Conservation (phyloP, 495 filamentous ascomycete species). For the Chaetomium cochliodes region DNA sequence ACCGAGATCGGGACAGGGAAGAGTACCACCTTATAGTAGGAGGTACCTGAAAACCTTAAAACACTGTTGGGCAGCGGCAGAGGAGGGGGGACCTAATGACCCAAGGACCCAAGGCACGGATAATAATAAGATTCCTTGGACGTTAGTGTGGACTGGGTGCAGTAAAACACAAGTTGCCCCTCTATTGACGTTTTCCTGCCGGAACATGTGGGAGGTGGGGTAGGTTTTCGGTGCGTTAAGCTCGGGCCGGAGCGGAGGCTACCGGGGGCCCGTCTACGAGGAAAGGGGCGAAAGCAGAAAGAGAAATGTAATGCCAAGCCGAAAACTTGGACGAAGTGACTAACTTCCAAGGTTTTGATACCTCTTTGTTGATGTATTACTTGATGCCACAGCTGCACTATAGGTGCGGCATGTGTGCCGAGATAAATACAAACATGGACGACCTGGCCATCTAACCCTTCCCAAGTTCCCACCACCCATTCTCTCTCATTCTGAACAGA, state of each 20-base stretch:
- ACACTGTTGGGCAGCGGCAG: constrained; percentile 11
- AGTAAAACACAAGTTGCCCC: constrained; percentile 19
- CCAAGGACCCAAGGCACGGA: neutral
- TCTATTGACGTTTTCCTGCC: constrained; percentile 22
- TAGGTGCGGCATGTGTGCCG: neutral
- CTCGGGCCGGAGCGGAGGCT: constrained; percentile 1
- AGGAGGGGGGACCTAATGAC: too few species aligned
- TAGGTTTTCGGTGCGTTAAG: neutral
- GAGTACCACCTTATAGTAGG: too few species aligned
- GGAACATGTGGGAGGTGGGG: constrained; percentile 16
- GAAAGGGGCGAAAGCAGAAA: too few species aligned
- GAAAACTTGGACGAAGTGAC: too few species aligned
- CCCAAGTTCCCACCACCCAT: constrained; percentile 6
- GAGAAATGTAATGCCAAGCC: too few species aligned
- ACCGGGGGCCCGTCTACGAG: neutral
- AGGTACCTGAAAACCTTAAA: neutral
- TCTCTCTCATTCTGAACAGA: constrained; percentile 18
- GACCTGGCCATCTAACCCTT: constrained; percentile 19
- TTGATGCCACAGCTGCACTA: constrained; percentile 5
- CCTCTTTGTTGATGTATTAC: constrained; percentile 12
- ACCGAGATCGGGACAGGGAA: too few species aligned
- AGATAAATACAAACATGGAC: constrained; percentile 21
- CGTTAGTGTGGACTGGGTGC: too few species aligned
- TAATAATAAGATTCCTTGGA: constrained; percentile 3
- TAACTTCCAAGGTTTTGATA: neutral